phyloP scores from a whole-genome alignment of 192 early-diverging fungal genomes.

The Irineochytrium annulatum region DNA sequence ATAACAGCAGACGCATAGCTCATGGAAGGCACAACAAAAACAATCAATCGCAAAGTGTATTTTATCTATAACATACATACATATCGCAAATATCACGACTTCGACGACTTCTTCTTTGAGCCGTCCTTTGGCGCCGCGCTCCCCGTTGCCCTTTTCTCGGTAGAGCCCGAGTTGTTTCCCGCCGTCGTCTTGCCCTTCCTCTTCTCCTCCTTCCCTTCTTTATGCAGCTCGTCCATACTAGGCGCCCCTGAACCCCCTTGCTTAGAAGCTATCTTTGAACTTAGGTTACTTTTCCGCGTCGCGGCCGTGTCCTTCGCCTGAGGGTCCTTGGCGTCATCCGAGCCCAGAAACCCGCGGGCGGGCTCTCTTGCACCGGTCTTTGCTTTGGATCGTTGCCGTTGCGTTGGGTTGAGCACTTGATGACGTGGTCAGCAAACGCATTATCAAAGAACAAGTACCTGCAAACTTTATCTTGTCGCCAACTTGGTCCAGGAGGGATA shows the following conservation, averaged over 20 bases:
- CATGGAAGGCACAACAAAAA: no score
- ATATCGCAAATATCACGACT: neutral
- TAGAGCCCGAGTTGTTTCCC: neutral
- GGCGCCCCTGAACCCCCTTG: neutral
- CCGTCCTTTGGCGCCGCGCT: neutral
- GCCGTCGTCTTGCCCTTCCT: neutral
- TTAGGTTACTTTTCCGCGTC: neutral
- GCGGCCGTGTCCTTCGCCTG: neutral
- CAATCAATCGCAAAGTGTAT: no score
- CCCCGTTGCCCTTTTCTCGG: neutral
- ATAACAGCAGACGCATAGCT: no score
- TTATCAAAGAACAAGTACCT: slow-evolving; percentile 11
- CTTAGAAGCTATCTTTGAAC: neutral
- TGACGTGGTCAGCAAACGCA: neutral
- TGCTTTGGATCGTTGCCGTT: slow-evolving; percentile 19
- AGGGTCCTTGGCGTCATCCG: slow-evolving; percentile 4
- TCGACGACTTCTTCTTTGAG: neutral
- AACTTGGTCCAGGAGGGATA: slow-evolving; percentile 39
- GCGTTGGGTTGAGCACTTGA: slow-evolving; percentile 7
- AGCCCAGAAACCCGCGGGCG: neutral
- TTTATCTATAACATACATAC: no score
- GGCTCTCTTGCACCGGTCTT: slow-evolving; percentile 16
- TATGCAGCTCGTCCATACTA: slow-evolving; percentile 9
- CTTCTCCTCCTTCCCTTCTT: neutral
- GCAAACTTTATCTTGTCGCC: slow-evolving; percentile 50